A percentile compares a stretch with the other conserved stretches of the same genome.
Conservation (phyloP, 2,329 filamentous ascomycete genomes). For the Monilinia vaccinii-corymbosi region DNA sequence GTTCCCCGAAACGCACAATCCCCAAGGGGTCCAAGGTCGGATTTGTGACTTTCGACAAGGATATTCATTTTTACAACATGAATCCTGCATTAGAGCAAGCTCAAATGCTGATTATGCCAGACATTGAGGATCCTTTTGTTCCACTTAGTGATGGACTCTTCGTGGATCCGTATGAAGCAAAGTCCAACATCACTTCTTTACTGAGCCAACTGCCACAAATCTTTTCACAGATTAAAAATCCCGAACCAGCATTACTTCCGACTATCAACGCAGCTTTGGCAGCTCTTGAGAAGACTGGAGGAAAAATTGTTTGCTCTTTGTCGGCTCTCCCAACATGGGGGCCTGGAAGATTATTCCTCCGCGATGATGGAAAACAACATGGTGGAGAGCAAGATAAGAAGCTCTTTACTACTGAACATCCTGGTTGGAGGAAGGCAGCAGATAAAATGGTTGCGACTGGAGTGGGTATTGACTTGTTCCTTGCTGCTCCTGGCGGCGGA, state of each 20-base stretch:
- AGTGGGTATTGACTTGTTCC: constrained; percentile 87
- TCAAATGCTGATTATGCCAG: constrained; percentile 98
- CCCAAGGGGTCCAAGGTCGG: constrained; percentile 80
- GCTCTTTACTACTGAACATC: constrained; percentile 82
- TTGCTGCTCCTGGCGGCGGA: constrained; percentile 80
- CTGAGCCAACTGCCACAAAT: constrained; percentile 73
- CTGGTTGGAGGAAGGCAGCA: constrained; percentile 75
- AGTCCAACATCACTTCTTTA: constrained; percentile 79
- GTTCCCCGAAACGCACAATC: constrained; percentile 47
- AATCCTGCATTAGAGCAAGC: constrained; percentile 71
- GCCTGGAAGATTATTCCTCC: constrained; percentile 72
- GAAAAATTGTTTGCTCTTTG: constrained; percentile 83
- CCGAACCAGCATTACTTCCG: constrained; percentile 80
- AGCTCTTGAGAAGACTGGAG: constrained; percentile 79
- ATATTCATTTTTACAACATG: constrained; percentile 97
- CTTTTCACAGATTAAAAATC: constrained; percentile 81
- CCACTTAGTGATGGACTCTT: constrained; percentile 87
- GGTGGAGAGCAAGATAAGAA: constrained; percentile 88
- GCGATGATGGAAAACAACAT: constrained; percentile 80
- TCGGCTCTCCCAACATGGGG: constrained; percentile 87
- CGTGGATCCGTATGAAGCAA: constrained; percentile 87
- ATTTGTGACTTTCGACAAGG: constrained; percentile 92
- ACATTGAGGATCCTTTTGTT: constrained; percentile 93
- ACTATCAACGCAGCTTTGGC: constrained; percentile 74
- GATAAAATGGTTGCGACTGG: constrained; percentile 82